phyloP scores from a whole-genome alignment of 495 filamentous ascomycete genomes.

The Penicillium canariense region DNA sequence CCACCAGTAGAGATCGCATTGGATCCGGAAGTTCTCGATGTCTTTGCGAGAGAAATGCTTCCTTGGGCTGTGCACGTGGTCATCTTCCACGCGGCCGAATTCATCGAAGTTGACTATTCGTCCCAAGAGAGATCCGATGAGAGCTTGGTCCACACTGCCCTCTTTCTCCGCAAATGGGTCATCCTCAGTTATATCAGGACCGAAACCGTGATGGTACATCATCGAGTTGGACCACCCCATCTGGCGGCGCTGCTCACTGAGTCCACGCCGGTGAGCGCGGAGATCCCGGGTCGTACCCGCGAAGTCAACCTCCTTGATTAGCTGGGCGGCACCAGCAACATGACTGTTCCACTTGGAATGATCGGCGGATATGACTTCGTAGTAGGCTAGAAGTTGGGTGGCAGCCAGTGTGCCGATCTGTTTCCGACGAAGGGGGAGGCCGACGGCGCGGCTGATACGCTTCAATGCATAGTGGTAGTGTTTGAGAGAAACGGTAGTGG shows the following conservation, averaged over 20 bases:
- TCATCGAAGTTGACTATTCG: slow-evolving; percentile 45
- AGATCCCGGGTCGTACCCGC: slow-evolving; percentile 68
- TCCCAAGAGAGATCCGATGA: slow-evolving; percentile 47
- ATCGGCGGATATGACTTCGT: slow-evolving; percentile 92
- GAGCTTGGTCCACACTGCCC: slow-evolving; percentile 35
- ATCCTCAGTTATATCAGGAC: slow-evolving; percentile 28
- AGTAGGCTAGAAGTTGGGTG: slow-evolving; percentile 83
- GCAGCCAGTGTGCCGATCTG: slow-evolving; percentile 83
- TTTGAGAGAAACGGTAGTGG: slow-evolving; percentile 75
- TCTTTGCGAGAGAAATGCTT: slow-evolving; percentile 63
- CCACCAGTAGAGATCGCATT: slow-evolving; percentile 95
- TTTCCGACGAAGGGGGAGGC: slow-evolving; percentile 65
- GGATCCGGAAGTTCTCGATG: slow-evolving; percentile 72
- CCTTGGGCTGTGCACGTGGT: slow-evolving; percentile 14
- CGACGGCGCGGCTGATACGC: slow-evolving; percentile 70
- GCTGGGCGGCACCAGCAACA: slow-evolving; percentile 75
- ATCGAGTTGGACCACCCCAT: slow-evolving; percentile 15
- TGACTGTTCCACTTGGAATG: slow-evolving; percentile 96
- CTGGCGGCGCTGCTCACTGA: slow-evolving; percentile 24
- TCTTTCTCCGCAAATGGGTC: slow-evolving; percentile 48
- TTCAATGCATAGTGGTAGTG: slow-evolving; percentile 89
- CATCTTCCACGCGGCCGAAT: slow-evolving; percentile 42
- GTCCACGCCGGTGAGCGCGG: slow-evolving; percentile 46
- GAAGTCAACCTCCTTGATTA: slow-evolving; percentile 82
- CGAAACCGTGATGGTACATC: slow-evolving; percentile 19